Base-by-base conservation (phyloP, 345 rosid species). In the Mangifera indica region DNA sequence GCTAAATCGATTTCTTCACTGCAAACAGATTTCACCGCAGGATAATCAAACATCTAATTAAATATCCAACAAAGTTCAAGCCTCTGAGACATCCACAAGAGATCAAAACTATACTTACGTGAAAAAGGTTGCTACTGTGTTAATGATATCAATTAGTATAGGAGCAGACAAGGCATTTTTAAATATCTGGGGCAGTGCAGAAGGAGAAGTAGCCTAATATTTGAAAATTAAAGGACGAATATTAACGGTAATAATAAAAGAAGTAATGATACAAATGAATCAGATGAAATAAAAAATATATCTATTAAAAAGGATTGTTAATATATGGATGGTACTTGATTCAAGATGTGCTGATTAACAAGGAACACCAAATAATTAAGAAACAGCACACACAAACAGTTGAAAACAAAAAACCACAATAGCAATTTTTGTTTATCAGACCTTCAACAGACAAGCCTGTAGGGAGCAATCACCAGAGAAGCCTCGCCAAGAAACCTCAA, bases 401-500 rank as follows among this genome's bases (percentile, higher is more conserved):
- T 29, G 32, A 29, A 29, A 49, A n/a, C n/a, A n/a, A 18, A 22
- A 64, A 22, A 37, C 20, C 13, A 75, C n/a, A 72, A 49, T 37
- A 45, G 34, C 37, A 75, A 22, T 18, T 5, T 46, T 44, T 29
- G 24, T 21, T 24, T 32, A 1, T 34, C 79, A 70, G 66, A 92
- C 98, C 99, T 90, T 92, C 76, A 92, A 79, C 69, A 95, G 80
- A n/a, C 54, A 79, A 78, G 85, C 76, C 80, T 90, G 93, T 48
- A 89, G 79, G 1, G 74, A 68, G 54, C 67, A 72, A 79, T 92
- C 87, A 5, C 95, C 92, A 37, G 88, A 84, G 62, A 89, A 86
- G 74, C 93, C 80, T 74, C 81, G 84, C 99, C 99, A 92, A 66
- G 83, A 82, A 80, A 87, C 84, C 78, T 92, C 98, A 78, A 92